Percentiles rank a stretch among this genome's conserved stretches.
These are phyloP conservation scores for Celoporthe dispersa DNA, from an alignment of 2,329 filamentous ascomycete genomes.

Conservation along the genomic window DNA sequence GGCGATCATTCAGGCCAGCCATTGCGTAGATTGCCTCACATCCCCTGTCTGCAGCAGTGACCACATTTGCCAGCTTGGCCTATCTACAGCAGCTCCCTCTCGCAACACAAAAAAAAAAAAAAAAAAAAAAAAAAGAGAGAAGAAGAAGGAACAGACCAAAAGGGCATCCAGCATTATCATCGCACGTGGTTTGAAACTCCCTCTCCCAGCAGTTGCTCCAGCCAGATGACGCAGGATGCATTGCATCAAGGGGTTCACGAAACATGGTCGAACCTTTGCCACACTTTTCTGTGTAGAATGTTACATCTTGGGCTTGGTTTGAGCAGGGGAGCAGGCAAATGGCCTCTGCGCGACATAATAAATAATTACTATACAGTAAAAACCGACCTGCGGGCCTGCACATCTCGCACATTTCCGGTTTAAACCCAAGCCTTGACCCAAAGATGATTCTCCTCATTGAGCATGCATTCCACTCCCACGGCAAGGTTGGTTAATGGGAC, in stretches of 20 bases:
- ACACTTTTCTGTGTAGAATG: not conserved
- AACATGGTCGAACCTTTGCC: not conserved
- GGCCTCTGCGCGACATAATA: not conserved
- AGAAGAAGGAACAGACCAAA: no score
- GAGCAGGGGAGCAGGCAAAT: not conserved
- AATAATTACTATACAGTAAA: no score
- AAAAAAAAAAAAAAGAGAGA: no score
- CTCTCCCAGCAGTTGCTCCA: not conserved
- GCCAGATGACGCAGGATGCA: not conserved
- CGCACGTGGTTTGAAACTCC: not conserved
- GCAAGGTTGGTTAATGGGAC: not conserved
- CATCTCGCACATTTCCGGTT: not conserved
- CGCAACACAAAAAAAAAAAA: constrained; percentile 16
- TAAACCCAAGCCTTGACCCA: not conserved
- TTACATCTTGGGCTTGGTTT: not conserved
- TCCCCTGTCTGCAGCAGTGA: not conserved
- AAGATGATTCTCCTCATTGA: not conserved
- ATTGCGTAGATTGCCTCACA: not conserved
- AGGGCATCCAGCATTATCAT: not conserved
- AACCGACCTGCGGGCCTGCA: not conserved
- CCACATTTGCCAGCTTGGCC: constrained; percentile 5
- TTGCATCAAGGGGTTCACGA: not conserved
- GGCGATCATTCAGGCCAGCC: constrained; percentile 1
- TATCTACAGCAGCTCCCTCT: constrained; percentile 25
- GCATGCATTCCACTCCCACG: not conserved